Conservation (phyloP, 2,329 filamentous ascomycete species). For the Monascus ruber region DNA sequence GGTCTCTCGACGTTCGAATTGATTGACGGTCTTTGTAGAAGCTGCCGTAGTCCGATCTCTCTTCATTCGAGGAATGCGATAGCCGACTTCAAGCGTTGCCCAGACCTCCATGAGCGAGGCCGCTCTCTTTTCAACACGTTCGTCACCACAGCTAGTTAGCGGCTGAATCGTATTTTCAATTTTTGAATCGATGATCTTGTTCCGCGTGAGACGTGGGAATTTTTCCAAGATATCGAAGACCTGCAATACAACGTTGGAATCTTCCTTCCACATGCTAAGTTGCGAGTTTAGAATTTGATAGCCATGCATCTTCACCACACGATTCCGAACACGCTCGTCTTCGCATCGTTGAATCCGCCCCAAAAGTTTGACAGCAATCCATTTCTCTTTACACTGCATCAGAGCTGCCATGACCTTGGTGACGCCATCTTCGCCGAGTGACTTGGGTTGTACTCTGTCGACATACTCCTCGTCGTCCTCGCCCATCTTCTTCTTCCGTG, state of each 20-base stretch:
- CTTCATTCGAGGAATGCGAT: conserved; percentile 87
- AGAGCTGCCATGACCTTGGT: conserved; percentile 93
- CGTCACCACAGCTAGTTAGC: conserved; percentile 57
- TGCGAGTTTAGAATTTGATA: conserved; percentile 90
- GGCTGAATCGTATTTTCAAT: conserved; percentile 73
- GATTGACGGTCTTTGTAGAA: conserved; percentile 48
- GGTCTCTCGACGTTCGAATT: conserved; percentile 47
- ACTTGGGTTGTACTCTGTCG: conserved; percentile 71
- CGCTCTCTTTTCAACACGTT: conserved; percentile 62
- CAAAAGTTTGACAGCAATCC: conserved; percentile 93
- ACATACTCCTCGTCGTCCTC: conserved; percentile 96
- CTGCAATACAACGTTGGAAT: conserved; percentile 79
- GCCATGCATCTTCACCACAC: conserved; percentile 90
- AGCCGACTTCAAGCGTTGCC: conserved; percentile 80
- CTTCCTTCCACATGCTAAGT: conserved; percentile 74
- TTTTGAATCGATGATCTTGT: conserved; percentile 94
- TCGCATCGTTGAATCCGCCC: conserved; percentile 76
- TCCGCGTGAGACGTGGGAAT: conserved; percentile 81
- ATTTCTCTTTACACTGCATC: conserved; percentile 98
- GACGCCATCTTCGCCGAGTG: conserved; percentile 69
- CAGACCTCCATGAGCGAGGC: conserved; percentile 66
- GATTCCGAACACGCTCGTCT: conserved; percentile 75
- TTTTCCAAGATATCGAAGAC: conserved; percentile 80
- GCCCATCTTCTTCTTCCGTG: conserved; percentile 79
- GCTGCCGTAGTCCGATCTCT: conserved; percentile 53